These are phyloP conservation scores for Tulasnella sp. DNA, from an alignment of 768 basidiomycete genomes.

Conservation along the genomic window DNA sequence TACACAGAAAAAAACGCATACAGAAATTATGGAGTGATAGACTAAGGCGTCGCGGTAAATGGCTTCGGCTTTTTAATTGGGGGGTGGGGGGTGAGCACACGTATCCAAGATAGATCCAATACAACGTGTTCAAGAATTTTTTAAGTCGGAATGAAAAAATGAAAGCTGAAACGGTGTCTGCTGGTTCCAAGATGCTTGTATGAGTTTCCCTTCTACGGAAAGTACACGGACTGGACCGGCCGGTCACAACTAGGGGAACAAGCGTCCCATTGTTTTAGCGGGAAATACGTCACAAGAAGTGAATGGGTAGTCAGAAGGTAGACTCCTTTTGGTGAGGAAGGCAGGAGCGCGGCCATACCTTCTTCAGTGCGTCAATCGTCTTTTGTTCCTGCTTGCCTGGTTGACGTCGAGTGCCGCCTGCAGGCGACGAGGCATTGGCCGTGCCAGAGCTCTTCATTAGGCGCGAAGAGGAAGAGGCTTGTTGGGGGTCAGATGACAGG, in stretches of 20 bases:
- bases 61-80: no score
- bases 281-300: not conserved
- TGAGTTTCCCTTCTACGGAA: not conserved
- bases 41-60: no score
- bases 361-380: not conserved
- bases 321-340: not conserved
- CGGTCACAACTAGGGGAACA: not conserved
- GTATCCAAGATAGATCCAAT: no score
- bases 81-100: no score
- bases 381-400: not conserved
- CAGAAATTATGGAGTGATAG: no score
- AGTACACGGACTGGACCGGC: not conserved
- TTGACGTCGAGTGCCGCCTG: not conserved
- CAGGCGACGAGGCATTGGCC: not conserved
- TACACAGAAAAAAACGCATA: no score
- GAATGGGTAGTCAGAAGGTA: not conserved
- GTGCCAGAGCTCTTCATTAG: not conserved
- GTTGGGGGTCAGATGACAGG: not conserved
- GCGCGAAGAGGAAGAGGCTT: not conserved
- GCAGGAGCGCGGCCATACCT: not conserved
- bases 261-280: not conserved
- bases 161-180: not conserved
- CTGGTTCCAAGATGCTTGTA: not conserved
- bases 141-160: not conserved
- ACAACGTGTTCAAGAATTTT: no score